Evolutionary conservation across 2,329 filamentous ascomycete species (phyloP), one percentile per base, ranked within the genome.

Genomic region (Fusarium decemcellulare): DNA sequence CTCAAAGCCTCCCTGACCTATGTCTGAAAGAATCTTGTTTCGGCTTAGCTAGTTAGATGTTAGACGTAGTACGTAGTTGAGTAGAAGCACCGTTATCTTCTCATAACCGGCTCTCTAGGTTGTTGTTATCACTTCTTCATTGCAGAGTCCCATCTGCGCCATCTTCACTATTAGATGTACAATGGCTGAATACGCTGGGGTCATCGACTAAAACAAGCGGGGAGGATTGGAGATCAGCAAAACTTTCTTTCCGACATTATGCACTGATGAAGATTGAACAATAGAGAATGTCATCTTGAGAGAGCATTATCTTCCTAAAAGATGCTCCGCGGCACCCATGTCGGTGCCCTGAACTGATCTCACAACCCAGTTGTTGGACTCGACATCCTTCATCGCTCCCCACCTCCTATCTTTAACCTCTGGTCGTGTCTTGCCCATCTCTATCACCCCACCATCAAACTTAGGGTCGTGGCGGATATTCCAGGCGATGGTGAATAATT

Each of bases 361-460:
- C 1, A 65, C 42, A 14, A 57, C 34, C 62, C 62, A 61, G 29
- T 43, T 32, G 8, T 34, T 36, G 23, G 51, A 37, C 6, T 48
- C 29, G 16, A 39, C 16, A 50, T 27, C 30, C 16, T 50, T 27
- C 36, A 27, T 46, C 15, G 54, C 59, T 39, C 14, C 42, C 62
- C 62, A 65, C 42, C 48, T 65, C 16, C 30, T 34, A 11, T 62
- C 52, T 29, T 48, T 62, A 15, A 65, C 59, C 5, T 62, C 59
- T 8, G 42, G 4, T 16, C 53, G 44, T 5, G 7, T 8, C 32
- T 62, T 62, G 23, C 52, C 53, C 18, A 11, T 61, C 23, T 62
- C n/a, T 6, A 52, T 40, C 36, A 58, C 62, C n/a, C 14, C 32
- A 16, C 52, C 46, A 42, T 53, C n/a, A 40, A 47, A 39, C 6